Percentiles rank a stretch among this genome's conserved stretches.
Evolutionary conservation across 1,139 yeast genomes (phyloP).

Genomic region (Nakaseomyces kungkrabaensis): DNA sequence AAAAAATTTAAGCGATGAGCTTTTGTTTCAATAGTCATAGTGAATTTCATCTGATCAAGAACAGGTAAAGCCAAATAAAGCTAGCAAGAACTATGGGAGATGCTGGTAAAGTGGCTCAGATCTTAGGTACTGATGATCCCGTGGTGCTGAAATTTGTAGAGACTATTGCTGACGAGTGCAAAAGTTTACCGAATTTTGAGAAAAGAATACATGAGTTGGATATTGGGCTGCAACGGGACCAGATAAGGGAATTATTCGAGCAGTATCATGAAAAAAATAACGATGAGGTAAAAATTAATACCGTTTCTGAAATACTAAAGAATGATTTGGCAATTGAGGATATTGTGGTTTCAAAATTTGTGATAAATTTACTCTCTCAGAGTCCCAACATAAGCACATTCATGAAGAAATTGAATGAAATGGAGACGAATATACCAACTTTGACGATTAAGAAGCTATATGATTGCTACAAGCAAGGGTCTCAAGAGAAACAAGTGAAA

Average conservation of each 20-base stretch:
- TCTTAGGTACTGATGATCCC: conserved; percentile 21
- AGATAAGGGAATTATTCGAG: conserved; percentile 4
- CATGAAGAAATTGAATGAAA: conserved; percentile 36
- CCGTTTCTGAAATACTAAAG: neutral
- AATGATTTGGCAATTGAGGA: conserved; percentile 31
- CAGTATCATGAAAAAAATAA: neutral
- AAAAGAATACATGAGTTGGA: conserved; percentile 10
- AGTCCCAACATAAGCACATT: conserved; percentile 33
- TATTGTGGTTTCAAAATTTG: conserved; percentile 46
- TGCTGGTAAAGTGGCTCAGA: conserved; percentile 8
- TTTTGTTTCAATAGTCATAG: too few species aligned
- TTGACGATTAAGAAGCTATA: conserved; percentile 34
- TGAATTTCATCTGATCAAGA: too few species aligned
- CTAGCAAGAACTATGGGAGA: neutral
- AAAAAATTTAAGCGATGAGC: too few species aligned
- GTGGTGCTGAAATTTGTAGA: conserved; percentile 19
- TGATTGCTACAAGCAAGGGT: conserved; percentile 8
- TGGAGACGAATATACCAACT: conserved; percentile 56
- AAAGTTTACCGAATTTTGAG: conserved; percentile 9
- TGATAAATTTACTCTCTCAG: conserved; percentile 39
- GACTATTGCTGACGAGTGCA: conserved; percentile 12
- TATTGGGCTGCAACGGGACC: conserved; percentile 9
- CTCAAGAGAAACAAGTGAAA: conserved; percentile 12
- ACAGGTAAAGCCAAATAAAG: neutral
- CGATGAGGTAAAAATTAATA: conserved; percentile 6